Percentiles rank a stretch among this genome's conserved stretches.
phyloP scores from a whole-genome alignment of 2,329 filamentous ascomycete species.

The Trichophyton mentagrophytes region DNA sequence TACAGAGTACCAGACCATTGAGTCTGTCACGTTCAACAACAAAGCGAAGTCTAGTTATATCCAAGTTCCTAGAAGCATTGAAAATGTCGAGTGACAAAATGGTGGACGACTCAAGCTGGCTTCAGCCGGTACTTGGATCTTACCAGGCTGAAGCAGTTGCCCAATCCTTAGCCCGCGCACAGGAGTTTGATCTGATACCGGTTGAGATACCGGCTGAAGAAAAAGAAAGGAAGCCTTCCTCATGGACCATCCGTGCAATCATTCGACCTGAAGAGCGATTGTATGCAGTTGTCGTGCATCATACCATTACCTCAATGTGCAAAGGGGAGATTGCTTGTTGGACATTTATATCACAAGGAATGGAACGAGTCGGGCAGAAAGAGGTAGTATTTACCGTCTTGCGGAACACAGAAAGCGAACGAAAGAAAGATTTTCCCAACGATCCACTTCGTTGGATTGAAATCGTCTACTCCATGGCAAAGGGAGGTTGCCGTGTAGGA shows the following conservation, averaged over 20 bases:
- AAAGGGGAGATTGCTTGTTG: slow-evolving; percentile 9
- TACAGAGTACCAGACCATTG: not conserved
- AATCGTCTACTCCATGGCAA: slow-evolving; percentile 8
- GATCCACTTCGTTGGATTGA: slow-evolving; percentile 8
- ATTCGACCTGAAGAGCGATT: slow-evolving; percentile 5
- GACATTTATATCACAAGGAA: slow-evolving; percentile 11
- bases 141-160: not conserved
- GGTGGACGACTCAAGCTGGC: not conserved
- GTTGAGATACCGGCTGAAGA: not conserved
- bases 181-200: not conserved
- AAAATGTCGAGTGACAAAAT: not conserved
- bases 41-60: not conserved
- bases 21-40: not conserved
- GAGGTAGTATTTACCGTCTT: slow-evolving; percentile 9
- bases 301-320: slow-evolving; percentile 7
- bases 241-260: slow-evolving; percentile 5
- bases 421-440: slow-evolving; percentile 5
- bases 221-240: not conserved
- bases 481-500: slow-evolving; percentile 3
- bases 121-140: not conserved
- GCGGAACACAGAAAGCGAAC: slow-evolving; percentile 1
- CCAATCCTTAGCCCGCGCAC: not conserved
- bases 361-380: slow-evolving; percentile 8
- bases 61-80: not conserved
- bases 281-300: slow-evolving; percentile 5